Evolutionary conservation across 495 filamentous ascomycete species (phyloP), one percentile per base, ranked within the genome.

Genomic region (Hyaloscypha finlandica): DNA sequence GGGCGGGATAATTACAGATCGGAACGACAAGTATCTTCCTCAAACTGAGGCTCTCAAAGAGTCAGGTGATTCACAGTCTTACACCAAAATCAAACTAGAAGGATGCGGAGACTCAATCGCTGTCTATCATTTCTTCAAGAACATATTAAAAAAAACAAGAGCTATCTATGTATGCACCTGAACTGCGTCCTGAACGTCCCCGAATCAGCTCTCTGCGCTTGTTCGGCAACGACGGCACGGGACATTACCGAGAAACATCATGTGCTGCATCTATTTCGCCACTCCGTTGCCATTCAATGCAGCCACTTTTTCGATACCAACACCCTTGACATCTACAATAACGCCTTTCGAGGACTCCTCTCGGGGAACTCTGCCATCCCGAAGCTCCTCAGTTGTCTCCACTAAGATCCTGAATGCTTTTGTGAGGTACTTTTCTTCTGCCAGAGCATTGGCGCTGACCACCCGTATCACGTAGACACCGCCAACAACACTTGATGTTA

Each of bases 391-490:
- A 0, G 90, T 84, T 8, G 83, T 85, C 65, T 84, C 79, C 1
- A 93, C 88, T 4, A 97, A 57, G 56, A 94, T 85, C n/a, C 90
- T 86, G 79, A 97, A 97, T 4, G 92, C 90, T 68, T 83, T 83
- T 61, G 82, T 78, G 9, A 97, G 76, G 76, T 90, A 89, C 71
- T 87, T 85, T 77, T 90, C 89, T 78, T 93, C 86, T 0, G 90
- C 85, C 20, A 82, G 80, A 53, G 82, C 81, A 61, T 89, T 92
- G 22, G 87, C 87, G 29, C 78, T 81, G 11, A 96, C 87, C 31
- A 98, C 85, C 0, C 95, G 83, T 64, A 99, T 96, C 2, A 88
- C 87, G 79, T 93, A 93, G 3, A 88, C 77, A 4, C 89, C 92
- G n/a, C 86, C 86, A 30, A 96, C 81, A 19, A 92, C 83, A 1